Base-by-base conservation (phyloP, 2,329 filamentous ascomycete species). In the Talaromyces sp. region DNA sequence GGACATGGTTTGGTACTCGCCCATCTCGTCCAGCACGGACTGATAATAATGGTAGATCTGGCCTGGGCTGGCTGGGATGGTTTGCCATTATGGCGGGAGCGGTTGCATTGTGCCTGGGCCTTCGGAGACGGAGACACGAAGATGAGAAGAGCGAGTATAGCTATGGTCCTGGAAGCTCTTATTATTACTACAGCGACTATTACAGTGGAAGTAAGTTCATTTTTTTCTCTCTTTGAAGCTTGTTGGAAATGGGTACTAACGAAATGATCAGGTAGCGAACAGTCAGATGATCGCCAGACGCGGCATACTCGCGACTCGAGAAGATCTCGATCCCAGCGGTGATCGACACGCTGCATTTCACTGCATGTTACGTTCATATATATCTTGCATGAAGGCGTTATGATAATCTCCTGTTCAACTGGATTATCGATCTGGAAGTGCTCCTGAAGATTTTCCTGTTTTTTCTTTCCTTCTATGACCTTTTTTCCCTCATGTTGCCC, bases 91-190 rank as follows among this genome's bases (percentile, higher is more conserved):
- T 75, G 11, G 60, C 78, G 50, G 76, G 74, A 51, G 74, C 73
- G 10, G 62, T 80, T 58, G 77, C 77, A 10, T 63, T 79, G 17
- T 73, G 76, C 45, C 65, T 80, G 43, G 78, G 78, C 6, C 58
- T 80, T 65, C 77, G 73, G 68, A 72, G 76, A 61, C 70, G 68
- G 59, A 54, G 64, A 21, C 67, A 73, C 31, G 63, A 72, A 22
- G 68, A 73, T 15, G 69, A 71, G 53, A 77, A 76, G 66, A 75
- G 69, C 63, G 65, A 67, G 53, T 71, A 69, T 51, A 71, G 69
- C 21, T 72, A 60, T 43, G 55, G 58, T 19, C 58, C 59, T 35
- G 59, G 69, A 36, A 77, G 71, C 61, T 70, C 69, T 15, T 77
- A 75, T 63, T 69, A 73, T 48, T 73, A 72, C 60, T 72, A 72